A percentile compares a stretch with the other conserved stretches of the same genome.
Evolutionary conservation across 306 rosid genomes (phyloP).

Genomic region (Malus asiatica): DNA sequence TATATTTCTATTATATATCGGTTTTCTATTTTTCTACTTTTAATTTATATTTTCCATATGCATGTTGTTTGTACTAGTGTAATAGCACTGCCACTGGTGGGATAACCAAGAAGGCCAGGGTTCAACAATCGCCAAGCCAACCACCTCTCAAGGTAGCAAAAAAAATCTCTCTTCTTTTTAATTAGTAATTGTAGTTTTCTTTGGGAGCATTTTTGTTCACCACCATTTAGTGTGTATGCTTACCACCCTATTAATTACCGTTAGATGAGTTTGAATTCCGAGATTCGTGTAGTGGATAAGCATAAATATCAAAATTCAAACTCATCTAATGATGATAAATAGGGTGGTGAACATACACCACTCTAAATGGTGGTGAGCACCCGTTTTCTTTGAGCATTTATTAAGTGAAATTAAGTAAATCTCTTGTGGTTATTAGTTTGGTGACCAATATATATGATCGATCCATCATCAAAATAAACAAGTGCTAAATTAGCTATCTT

Average conservation of each 20-base stretch:
- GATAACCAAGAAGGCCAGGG: slow-evolving; percentile 66
- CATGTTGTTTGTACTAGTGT: slow-evolving; percentile 28
- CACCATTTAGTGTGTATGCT: too few relatives aligned
- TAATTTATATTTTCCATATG: background rate
- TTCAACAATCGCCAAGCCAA: slow-evolving; percentile 60
- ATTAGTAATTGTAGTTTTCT: background rate
- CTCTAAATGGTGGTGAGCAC: too few relatives aligned
- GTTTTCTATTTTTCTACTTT: background rate
- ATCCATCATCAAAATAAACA: background rate
- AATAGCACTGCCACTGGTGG: slow-evolving; percentile 42
- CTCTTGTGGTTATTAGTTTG: background rate
- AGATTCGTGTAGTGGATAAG: too few relatives aligned
- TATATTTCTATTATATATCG: background rate
- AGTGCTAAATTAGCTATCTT: background rate
- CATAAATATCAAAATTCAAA: too few relatives aligned
- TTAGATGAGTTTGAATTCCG: too few relatives aligned
- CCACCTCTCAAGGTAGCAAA: slow-evolving; percentile 58
- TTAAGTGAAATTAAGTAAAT: background rate
- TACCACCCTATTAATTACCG: too few relatives aligned
- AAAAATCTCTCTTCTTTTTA: background rate
- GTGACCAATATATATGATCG: background rate
- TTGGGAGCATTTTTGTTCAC: background rate
- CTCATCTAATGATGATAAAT: too few relatives aligned
- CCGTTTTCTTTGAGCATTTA: background rate
- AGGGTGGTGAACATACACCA: too few relatives aligned